Evolutionary conservation across 306 rosid species (phyloP).

Genomic region (Cyclanthera cordifolia): DNA sequence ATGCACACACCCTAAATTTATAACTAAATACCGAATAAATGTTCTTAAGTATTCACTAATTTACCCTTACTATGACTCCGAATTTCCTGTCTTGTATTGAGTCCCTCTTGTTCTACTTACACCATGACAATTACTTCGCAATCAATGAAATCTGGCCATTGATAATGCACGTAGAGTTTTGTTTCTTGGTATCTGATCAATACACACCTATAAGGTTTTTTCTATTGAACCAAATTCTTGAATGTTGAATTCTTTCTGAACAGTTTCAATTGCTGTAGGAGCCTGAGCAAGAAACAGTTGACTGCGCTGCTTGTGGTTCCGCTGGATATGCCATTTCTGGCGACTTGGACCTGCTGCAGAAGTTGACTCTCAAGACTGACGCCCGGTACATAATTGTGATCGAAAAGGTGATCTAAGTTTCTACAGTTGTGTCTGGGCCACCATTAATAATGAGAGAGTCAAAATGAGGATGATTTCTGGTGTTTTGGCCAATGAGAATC

Average conservation of each 20-base stretch:
- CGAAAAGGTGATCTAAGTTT: constrained; percentile 51
- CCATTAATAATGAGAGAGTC: too few species aligned
- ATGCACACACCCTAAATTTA: too few species aligned
- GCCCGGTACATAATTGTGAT: constrained; percentile 76
- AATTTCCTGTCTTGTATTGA: neutral
- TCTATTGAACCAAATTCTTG: neutral
- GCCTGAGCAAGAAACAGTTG: constrained; percentile 55
- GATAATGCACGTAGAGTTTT: neutral
- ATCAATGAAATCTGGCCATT: neutral
- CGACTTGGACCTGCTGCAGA: constrained; percentile 50
- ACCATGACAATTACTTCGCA: neutral
- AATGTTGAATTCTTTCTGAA: neutral
- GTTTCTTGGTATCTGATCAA: neutral
- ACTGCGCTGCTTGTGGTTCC: constrained; percentile 68
- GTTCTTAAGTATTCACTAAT: too few species aligned
- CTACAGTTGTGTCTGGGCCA: neutral
- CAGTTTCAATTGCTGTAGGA: constrained; percentile 30
- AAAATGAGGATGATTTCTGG: too few species aligned
- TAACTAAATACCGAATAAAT: too few species aligned
- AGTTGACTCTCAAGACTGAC: constrained; percentile 40
- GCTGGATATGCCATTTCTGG: constrained; percentile 71
- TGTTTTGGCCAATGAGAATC: too few species aligned
- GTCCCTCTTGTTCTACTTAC: neutral
- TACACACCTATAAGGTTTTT: neutral
- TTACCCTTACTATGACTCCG: too few species aligned